These are phyloP conservation scores for Ophiosphaerella korrae DNA, from an alignment of 2,329 filamentous ascomycete genomes.

Conservation along the genomic window DNA sequence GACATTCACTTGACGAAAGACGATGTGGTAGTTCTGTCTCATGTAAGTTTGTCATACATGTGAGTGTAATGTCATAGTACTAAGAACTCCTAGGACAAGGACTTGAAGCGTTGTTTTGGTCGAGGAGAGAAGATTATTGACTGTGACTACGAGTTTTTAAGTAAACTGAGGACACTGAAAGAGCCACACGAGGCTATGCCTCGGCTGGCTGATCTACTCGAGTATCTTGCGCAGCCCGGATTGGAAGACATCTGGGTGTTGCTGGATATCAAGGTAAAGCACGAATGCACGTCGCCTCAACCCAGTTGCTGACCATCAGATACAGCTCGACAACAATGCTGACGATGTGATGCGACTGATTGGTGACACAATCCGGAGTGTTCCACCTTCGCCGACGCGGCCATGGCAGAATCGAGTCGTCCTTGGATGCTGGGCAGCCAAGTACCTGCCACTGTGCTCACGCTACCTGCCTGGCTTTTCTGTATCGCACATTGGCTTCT, in stretches of 20 bases:
- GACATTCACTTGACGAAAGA: conserved; percentile 85
- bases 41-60: conserved; percentile 59
- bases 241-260: conserved; percentile 76
- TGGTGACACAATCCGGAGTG: conserved; percentile 65
- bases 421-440: conserved; percentile 81
- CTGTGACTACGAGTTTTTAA: conserved; percentile 76
- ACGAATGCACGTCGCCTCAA: not conserved
- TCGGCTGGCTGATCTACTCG: conserved; percentile 73
- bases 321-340: conserved; percentile 70
- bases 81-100: conserved; percentile 64
- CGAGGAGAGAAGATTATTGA: conserved; percentile 73
- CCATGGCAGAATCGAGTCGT: conserved; percentile 77
- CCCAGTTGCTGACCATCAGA: conserved; percentile 4
- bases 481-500: conserved; percentile 71
- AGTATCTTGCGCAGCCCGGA: conserved; percentile 69
- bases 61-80: not conserved
- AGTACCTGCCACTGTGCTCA: conserved; percentile 69
- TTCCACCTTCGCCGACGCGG: conserved; percentile 43
- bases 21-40: conserved; percentile 81
- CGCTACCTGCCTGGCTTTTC: conserved; percentile 67
- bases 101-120: conserved; percentile 81
- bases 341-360: conserved; percentile 73
- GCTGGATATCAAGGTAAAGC: conserved; percentile 80
- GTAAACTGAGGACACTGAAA: conserved; percentile 68
- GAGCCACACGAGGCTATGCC: conserved; percentile 75